Conservation (phyloP, 805 yeast genomes). For the Candida arabinofermentans region DNA sequence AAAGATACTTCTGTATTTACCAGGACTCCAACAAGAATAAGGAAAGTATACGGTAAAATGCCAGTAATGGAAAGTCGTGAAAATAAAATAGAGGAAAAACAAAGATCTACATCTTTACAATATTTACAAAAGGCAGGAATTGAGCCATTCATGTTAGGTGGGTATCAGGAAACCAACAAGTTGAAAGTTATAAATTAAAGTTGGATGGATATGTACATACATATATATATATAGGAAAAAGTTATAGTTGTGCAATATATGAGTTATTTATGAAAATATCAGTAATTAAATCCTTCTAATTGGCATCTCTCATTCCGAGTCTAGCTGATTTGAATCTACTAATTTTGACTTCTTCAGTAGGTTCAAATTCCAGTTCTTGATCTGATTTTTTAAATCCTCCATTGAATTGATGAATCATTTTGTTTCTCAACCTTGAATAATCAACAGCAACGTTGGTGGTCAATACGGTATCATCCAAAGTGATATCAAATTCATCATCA, state of each 20-base stretch:
- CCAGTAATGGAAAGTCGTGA: slow-evolving; percentile 5
- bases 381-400: slow-evolving; percentile 46
- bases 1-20: slow-evolving; percentile 25
- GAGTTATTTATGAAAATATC: neutral
- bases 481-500: slow-evolving; percentile 28
- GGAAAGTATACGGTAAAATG: slow-evolving; percentile 13
- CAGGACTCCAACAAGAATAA: slow-evolving; percentile 16
- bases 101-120: slow-evolving; percentile 17
- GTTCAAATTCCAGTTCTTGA: slow-evolving; percentile 57
- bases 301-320: slow-evolving; percentile 16
- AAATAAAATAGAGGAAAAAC: slow-evolving; percentile 9
- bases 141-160: slow-evolving; percentile 28
- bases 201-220: neutral
- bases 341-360: slow-evolving; percentile 56
- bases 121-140: slow-evolving; percentile 22
- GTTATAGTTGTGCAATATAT: neutral
- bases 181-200: slow-evolving; percentile 18
- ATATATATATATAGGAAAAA: neutral
- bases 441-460: slow-evolving; percentile 48
- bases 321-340: slow-evolving; percentile 69
- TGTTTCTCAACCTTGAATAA: slow-evolving; percentile 53
- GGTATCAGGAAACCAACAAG: slow-evolving; percentile 22
- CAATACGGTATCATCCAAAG: slow-evolving; percentile 32
- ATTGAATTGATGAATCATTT: slow-evolving; percentile 39
- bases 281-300: neutral